Evolutionary conservation across 306 rosid genomes (phyloP).

Genomic region (Lathyrus tuberosus): DNA sequence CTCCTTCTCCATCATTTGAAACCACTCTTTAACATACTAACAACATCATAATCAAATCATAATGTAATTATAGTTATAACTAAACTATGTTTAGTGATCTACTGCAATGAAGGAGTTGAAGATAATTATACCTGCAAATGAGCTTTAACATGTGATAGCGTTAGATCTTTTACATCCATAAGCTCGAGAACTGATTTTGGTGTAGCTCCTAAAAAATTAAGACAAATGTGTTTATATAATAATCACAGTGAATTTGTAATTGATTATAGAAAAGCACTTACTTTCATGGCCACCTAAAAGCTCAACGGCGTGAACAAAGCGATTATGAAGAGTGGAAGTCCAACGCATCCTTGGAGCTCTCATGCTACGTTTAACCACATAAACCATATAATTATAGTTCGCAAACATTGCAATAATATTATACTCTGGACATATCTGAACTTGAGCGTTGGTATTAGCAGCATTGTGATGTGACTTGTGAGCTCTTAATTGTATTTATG

Average conservation of each 20-base stretch:
- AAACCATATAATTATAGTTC: background rate
- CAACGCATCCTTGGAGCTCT: conserved; percentile 98
- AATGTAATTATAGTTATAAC: background rate
- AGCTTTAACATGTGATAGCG: conserved; percentile 97
- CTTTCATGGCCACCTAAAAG: conserved; percentile 99
- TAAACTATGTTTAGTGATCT: background rate
- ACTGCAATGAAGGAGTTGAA: background rate
- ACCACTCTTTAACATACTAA: background rate
- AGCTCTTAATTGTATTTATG: background rate
- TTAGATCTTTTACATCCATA: conserved; percentile 99
- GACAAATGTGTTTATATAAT: background rate
- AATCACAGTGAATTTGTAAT: too few relatives aligned
- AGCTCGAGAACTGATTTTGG: conserved; percentile 99
- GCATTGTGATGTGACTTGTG: background rate
- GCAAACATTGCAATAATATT: background rate
- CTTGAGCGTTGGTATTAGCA: background rate
- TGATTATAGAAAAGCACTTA: conserved; percentile 15
- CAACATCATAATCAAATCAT: background rate
- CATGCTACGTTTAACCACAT: conserved; percentile 72
- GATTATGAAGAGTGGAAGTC: conserved; percentile 94
- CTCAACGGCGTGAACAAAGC: conserved; percentile 95
- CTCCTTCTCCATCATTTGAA: too few relatives aligned
- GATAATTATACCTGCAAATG: conserved; percentile 71
- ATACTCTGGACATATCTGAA: background rate
- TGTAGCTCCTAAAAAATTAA: conserved; percentile 72